Base-by-base conservation (phyloP, 805 yeast species). In the Kodamaea jinghongensis region DNA sequence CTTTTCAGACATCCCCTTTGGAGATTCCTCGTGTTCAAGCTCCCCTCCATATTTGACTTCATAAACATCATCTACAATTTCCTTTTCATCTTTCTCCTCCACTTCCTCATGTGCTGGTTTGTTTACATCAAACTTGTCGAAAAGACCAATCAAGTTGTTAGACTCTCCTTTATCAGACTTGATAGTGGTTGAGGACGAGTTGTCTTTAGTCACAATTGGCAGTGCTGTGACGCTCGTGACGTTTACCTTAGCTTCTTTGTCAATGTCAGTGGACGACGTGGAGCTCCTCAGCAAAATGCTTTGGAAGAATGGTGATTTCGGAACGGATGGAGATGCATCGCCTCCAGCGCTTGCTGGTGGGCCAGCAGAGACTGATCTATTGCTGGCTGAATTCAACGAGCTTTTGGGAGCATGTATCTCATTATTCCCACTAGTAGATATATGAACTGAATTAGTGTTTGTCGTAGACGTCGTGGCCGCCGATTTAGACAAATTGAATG, bases 381-480 rank as follows among this genome's bases (percentile, higher is more conserved):
- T 33, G 17, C 20, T 34, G 10, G 38, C 17, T 9, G 34, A 25
- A 27, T 20, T 20, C 23, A 20, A 20, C 8, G 23, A 20, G 23
- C 23, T 20, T 8, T 20, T 20, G 5, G 23, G 23, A 6, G 23
- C 23, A 20, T 20, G 23, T 20, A 20, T 20, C 23, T 20, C 23
- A 20, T 20, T 20, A 6, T 27, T 12, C 8, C 30, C 30, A 12
- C 30, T 27, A 6, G 30, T 31, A 49, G 46, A 51, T 39, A 15
- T 42, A 55, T 3, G 56, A 47, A 11, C 28, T 6, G 65, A 57
- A 40, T 51, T 62, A 27, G 61, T 52, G 34, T 64, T 63, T 15
- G 69, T 61, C 6, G 72, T 67, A 12, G 71, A 66, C 2, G 73
- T 67, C 2, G 74, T 68, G 13, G 74, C 63, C 7, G 63, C 56